These are phyloP conservation scores for Penicillium brasilianum DNA, from an alignment of 2,329 filamentous ascomycete species.

Conservation along the genomic window DNA sequence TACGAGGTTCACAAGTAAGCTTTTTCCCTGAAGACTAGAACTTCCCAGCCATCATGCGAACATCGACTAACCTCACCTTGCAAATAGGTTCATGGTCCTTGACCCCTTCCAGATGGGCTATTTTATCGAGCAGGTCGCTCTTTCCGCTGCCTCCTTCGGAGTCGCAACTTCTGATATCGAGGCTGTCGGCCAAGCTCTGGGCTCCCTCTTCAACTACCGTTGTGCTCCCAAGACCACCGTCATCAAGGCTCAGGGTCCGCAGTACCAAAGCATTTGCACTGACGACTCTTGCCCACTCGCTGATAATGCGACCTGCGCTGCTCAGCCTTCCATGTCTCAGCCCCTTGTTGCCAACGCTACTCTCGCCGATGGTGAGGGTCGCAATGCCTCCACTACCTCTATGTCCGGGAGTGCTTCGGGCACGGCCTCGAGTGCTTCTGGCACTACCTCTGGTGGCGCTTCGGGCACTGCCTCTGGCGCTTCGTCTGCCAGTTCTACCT, in stretches of 20 bases:
- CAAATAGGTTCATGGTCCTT: conserved; percentile 60
- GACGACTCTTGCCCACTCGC: conserved; percentile 57
- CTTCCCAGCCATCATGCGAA: background rate
- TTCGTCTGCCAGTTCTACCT: background rate
- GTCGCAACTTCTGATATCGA: conserved; percentile 60
- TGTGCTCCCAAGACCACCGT: conserved; percentile 56
- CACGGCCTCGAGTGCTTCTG: background rate
- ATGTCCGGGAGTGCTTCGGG: background rate
- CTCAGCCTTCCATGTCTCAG: conserved; percentile 22
- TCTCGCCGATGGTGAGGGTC: conserved; percentile 20
- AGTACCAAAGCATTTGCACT: conserved; percentile 63
- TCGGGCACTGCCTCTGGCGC: background rate
- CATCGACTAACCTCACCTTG: background rate
- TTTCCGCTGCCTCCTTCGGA: conserved; percentile 63
- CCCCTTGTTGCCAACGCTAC: conserved; percentile 25
- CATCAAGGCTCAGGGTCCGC: conserved; percentile 51
- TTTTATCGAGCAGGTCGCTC: conserved; percentile 64
- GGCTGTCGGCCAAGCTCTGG: conserved; percentile 57
- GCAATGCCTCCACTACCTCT: conserved; percentile 10
- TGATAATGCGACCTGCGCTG: conserved; percentile 51
- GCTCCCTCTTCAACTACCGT: conserved; percentile 56
- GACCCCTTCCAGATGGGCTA: conserved; percentile 58
- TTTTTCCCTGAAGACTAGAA: background rate
- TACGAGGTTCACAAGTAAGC: conserved; percentile 37
- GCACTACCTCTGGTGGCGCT: background rate